Conservation (phyloP, 139 green algal genomes). For the Choricystis sp. region DNA sequence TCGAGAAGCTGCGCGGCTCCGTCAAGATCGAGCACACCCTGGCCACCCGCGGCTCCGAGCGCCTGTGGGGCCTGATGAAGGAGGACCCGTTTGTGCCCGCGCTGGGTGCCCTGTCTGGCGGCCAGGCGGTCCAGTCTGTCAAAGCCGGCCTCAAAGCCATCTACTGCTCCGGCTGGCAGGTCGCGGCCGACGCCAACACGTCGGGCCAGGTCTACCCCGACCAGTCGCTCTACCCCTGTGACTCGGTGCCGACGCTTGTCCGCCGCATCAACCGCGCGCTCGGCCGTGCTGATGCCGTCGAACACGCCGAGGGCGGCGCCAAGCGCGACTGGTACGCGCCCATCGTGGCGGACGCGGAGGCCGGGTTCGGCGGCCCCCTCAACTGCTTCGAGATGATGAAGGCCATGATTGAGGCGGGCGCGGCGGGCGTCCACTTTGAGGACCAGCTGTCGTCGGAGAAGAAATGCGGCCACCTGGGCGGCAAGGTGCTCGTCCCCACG, state of each 20-base stretch:
- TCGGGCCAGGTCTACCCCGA: conserved; percentile 60
- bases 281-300: conserved; percentile 54
- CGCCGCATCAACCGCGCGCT: conserved; percentile 59
- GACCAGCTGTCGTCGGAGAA: conserved; percentile 46
- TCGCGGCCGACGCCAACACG: conserved; percentile 59
- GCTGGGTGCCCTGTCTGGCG: conserved; percentile 53
- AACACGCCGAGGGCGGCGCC: conserved; percentile 39
- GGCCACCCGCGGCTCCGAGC: conserved; percentile 48
- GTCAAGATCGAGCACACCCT: conserved; percentile 55
- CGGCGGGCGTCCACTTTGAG: conserved; percentile 68
- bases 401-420: conserved; percentile 55
- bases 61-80: conserved; percentile 58
- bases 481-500: conserved; percentile 61
- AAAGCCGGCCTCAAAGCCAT: conserved; percentile 70
- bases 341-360: conserved; percentile 73
- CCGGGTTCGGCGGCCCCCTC: conserved; percentile 73
- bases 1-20: conserved; percentile 46
- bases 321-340: conserved; percentile 45
- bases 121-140: conserved; percentile 23
- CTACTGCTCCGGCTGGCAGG: conserved; percentile 75
- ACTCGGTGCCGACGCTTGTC: conserved; percentile 52
- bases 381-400: conserved; percentile 72
- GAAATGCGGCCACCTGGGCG: conserved; percentile 66
- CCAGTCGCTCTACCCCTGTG: conserved; percentile 61
- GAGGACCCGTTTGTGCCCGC: conserved; percentile 49